phyloP scores from a whole-genome alignment of 352 stramenopile genomes.

The Phytophthora fragariae region DNA sequence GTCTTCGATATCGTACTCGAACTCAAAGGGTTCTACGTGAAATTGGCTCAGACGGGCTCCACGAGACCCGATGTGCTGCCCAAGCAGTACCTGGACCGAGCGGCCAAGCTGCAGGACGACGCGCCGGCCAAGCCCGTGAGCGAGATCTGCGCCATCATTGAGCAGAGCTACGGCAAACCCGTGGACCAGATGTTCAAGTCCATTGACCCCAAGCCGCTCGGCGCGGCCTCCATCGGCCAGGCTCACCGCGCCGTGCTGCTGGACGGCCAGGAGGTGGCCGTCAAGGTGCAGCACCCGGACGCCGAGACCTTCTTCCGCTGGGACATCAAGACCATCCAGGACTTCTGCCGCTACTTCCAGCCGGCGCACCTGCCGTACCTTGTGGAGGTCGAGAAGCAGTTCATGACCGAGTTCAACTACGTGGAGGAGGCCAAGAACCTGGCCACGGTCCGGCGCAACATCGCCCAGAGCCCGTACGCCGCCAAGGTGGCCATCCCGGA shows the following conservation, averaged over 20 bases:
- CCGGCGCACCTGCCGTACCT: constrained; percentile 94
- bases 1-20: constrained; percentile 86
- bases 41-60: constrained; percentile 83
- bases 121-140: constrained; percentile 76
- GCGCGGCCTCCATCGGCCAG: constrained; percentile 86
- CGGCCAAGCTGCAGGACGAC: constrained; percentile 81
- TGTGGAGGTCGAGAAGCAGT: constrained; percentile 97
- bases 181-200: constrained; percentile 59
- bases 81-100: constrained; percentile 81
- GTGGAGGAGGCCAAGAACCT: constrained; percentile 93
- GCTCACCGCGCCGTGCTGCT: constrained; percentile 79
- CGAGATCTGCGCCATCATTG: constrained; percentile 82
- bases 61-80: constrained; percentile 84
- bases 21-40: constrained; percentile 91
- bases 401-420: constrained; percentile 99
- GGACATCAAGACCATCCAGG: constrained; percentile 97
- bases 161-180: constrained; percentile 71
- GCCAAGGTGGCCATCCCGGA: constrained; percentile 82
- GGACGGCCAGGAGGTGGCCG: constrained; percentile 78
- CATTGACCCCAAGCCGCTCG: constrained; percentile 79
- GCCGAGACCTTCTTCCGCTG: constrained; percentile 95
- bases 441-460: constrained; percentile 88
- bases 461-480: constrained; percentile 82
- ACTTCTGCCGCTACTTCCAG: constrained; percentile 96
- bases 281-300: constrained; percentile 95